phyloP scores from a whole-genome alignment of 1,139 yeast species.

The Zygosaccharomyces sapae region DNA sequence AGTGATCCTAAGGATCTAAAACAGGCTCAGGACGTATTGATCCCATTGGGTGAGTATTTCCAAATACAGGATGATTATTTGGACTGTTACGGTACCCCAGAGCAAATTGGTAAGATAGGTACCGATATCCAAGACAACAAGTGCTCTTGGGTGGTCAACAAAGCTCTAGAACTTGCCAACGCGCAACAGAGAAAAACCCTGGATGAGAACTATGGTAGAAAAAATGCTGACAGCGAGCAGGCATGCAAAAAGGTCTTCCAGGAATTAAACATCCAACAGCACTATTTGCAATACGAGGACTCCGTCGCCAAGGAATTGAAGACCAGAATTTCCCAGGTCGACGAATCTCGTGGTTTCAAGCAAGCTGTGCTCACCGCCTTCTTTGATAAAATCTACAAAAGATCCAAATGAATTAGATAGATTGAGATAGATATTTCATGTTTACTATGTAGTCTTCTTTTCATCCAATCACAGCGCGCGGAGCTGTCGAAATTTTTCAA shows the following conservation, averaged over 20 bases:
- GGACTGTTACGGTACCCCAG: slow-evolving; percentile 97
- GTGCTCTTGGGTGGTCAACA: slow-evolving; percentile 96
- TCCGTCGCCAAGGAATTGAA: slow-evolving; percentile 60
- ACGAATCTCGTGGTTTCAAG: slow-evolving; percentile 91
- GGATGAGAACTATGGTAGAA: slow-evolving; percentile 87
- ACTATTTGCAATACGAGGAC: slow-evolving; percentile 82
- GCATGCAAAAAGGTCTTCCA: slow-evolving; percentile 69
- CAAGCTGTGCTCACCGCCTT: slow-evolving; percentile 77
- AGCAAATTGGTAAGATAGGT: slow-evolving; percentile 96
- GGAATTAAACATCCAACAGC: slow-evolving; percentile 66
- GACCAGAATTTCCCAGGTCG: slow-evolving; percentile 61
- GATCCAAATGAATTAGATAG: slow-evolving; percentile 57
- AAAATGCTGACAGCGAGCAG: slow-evolving; percentile 65
- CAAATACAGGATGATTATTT: slow-evolving; percentile 97
- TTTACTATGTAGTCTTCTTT: neutral
- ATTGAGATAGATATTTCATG: neutral
- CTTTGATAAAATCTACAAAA: slow-evolving; percentile 87
- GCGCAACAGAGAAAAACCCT: slow-evolving; percentile 78
- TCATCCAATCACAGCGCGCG: slow-evolving; percentile 2
- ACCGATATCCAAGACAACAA: slow-evolving; percentile 98
- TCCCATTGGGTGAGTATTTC: slow-evolving; percentile 97
- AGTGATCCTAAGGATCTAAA: slow-evolving; percentile 66
- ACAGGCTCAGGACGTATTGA: slow-evolving; percentile 82
- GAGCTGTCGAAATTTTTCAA: slow-evolving; percentile 1
- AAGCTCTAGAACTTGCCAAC: slow-evolving; percentile 74